Conservation (phyloP, 1,284 basidiomycete species). For the Fomitiporia mediterranea region DNA sequence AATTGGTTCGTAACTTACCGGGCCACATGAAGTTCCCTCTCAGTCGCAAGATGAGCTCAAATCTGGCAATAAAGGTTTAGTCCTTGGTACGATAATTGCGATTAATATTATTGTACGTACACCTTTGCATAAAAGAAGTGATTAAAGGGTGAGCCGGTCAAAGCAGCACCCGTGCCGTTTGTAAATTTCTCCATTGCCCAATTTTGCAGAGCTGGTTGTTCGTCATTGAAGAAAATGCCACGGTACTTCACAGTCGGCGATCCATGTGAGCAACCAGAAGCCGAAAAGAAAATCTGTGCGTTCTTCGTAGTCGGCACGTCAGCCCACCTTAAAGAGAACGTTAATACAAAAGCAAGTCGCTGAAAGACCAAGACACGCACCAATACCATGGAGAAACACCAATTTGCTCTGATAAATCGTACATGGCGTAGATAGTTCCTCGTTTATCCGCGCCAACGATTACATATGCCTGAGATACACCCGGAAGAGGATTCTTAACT, state of each 20-base stretch:
- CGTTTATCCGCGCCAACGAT: slow-evolving; percentile 64
- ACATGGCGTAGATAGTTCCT: slow-evolving; percentile 63
- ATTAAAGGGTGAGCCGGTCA: slow-evolving; percentile 55
- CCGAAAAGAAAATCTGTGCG: slow-evolving; percentile 43
- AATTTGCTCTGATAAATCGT: slow-evolving; percentile 70
- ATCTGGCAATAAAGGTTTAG: slow-evolving; percentile 33
- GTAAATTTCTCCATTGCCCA: slow-evolving; percentile 59
- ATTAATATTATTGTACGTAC: not conserved
- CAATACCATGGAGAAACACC: slow-evolving; percentile 70
- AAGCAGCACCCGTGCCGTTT: slow-evolving; percentile 51
- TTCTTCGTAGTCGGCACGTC: slow-evolving; percentile 52
- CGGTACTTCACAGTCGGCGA: slow-evolving; percentile 67
- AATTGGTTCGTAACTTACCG: slow-evolving; percentile 29
- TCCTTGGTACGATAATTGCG: not conserved
- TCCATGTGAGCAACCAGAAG: slow-evolving; percentile 55
- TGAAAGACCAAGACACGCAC: slow-evolving; percentile 35
- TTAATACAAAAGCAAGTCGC: too few relatives aligned
- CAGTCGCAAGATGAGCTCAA: slow-evolving; percentile 62
- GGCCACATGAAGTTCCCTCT: slow-evolving; percentile 73
- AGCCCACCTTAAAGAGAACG: slow-evolving; percentile 59
- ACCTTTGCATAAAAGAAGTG: slow-evolving; percentile 59
- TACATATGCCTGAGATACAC: slow-evolving; percentile 56
- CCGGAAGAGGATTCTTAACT: slow-evolving; percentile 53
- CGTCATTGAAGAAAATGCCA: slow-evolving; percentile 63
- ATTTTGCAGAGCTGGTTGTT: slow-evolving; percentile 54